Evolutionary conservation across 176 grass and related monocot genomes (phyloP).

Genomic region (Eragrostis curvula): DNA sequence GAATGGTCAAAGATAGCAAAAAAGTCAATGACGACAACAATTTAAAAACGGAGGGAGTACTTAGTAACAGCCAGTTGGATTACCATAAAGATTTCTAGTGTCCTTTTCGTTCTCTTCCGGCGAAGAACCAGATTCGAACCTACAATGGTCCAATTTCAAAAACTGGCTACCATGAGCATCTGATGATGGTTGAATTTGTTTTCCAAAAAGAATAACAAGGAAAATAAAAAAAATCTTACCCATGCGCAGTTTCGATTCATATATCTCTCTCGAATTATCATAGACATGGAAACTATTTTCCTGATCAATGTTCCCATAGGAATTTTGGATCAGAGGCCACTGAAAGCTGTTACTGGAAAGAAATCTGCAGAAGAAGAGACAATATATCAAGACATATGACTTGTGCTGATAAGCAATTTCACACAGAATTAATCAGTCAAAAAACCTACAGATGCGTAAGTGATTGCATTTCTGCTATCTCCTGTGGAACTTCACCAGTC

Average conservation of each 20-base stretch:
- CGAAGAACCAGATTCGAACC: conserved; percentile 50
- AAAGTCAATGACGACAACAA: too few species aligned
- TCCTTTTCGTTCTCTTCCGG: conserved; percentile 47
- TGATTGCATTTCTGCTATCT: conserved; percentile 80
- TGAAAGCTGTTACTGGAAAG: conserved; percentile 83
- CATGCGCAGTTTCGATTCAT: conserved; percentile 56
- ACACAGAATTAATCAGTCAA: conserved; percentile 27
- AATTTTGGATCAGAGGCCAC: conserved; percentile 49
- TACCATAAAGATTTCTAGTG: conserved; percentile 70
- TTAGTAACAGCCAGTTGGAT: conserved; percentile 41
- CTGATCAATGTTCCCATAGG: conserved; percentile 54
- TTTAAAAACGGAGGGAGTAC: too few species aligned
- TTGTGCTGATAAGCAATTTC: conserved; percentile 17
- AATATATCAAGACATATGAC: conserved; percentile 8
- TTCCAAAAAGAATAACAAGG: neutral
- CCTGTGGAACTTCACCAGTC: conserved; percentile 76
- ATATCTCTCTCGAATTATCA: conserved; percentile 45
- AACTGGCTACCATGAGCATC: conserved; percentile 31
- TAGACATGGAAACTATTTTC: conserved; percentile 55
- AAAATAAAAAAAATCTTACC: conserved; percentile 52
- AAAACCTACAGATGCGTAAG: conserved; percentile 86
- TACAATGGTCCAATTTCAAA: conserved; percentile 50
- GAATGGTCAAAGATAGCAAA: too few species aligned
- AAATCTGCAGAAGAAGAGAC: conserved; percentile 61
- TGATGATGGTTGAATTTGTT: conserved; percentile 29